phyloP scores from a whole-genome alignment of 176 grass and related monocot species.

The Aegilops speltoides region DNA sequence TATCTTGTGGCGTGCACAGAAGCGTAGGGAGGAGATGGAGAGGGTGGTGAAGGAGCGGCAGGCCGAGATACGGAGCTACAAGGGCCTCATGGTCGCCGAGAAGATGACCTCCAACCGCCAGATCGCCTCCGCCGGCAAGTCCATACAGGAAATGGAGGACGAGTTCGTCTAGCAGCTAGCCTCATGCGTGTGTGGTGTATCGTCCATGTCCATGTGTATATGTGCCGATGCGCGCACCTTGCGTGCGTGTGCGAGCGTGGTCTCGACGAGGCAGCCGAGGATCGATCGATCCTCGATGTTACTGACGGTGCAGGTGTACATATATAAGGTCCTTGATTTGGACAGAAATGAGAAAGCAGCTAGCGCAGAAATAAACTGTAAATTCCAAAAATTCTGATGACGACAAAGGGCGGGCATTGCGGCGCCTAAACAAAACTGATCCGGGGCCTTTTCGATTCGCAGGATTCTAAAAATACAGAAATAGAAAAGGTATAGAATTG shows the following conservation, averaged over 20 bases:
- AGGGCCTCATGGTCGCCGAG: constrained; percentile 88
- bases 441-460: no score
- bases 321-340: not conserved
- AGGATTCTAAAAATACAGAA: no score
- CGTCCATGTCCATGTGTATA: not conserved
- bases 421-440: no score
- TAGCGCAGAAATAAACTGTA: not conserved
- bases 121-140: constrained; percentile 84
- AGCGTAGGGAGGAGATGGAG: constrained; percentile 66
- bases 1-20: constrained; percentile 34
- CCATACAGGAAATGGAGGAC: constrained; percentile 90
- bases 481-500: no score
- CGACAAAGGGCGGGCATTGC: not conserved
- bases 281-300: not conserved
- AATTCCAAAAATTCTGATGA: not conserved
- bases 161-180: constrained; percentile 58
- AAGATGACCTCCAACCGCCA: constrained; percentile 98
- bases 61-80: constrained; percentile 86
- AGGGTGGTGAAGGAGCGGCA: constrained; percentile 71
- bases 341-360: not conserved
- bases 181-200: not conserved
- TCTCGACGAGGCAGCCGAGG: not conserved
- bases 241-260: not conserved
- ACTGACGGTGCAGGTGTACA: constrained; percentile 1
- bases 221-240: not conserved